phyloP scores from a whole-genome alignment of 1,139 yeast genomes.

The Diutina neorugosa region DNA sequence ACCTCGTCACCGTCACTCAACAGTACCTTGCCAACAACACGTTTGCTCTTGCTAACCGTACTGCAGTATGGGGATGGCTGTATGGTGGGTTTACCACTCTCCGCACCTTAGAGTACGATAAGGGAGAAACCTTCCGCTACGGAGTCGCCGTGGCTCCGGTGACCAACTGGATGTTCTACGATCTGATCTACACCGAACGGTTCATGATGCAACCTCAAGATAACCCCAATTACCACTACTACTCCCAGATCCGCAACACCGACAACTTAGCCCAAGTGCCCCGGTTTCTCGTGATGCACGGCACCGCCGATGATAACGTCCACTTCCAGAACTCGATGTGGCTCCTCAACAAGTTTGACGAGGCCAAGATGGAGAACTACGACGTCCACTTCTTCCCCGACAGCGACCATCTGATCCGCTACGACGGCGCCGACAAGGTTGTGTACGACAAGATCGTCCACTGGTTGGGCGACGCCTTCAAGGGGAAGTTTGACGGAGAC shows the following conservation, averaged over 20 bases:
- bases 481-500: slow-evolving; percentile 28
- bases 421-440: slow-evolving; percentile 67
- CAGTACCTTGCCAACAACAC: slow-evolving; percentile 41
- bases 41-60: slow-evolving; percentile 44
- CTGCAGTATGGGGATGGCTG: slow-evolving; percentile 98
- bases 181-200: slow-evolving; percentile 81
- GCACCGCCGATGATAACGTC: slow-evolving; percentile 95
- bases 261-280: slow-evolving; percentile 33
- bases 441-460: slow-evolving; percentile 60
- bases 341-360: slow-evolving; percentile 58
- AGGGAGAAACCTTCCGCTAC: slow-evolving; percentile 53
- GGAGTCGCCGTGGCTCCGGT: slow-evolving; percentile 91
- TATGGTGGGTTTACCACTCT: slow-evolving; percentile 77
- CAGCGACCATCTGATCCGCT: slow-evolving; percentile 72
- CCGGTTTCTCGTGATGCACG: slow-evolving; percentile 80
- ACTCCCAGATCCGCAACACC: slow-evolving; percentile 35
- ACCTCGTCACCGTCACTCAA: slow-evolving; percentile 55
- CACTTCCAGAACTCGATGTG: slow-evolving; percentile 80
- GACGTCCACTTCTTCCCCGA: slow-evolving; percentile 91
- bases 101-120: slow-evolving; percentile 63
- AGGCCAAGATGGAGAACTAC: slow-evolving; percentile 58
- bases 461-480: slow-evolving; percentile 65
- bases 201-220: slow-evolving; percentile 63
- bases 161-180: slow-evolving; percentile 71
- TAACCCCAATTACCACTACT: slow-evolving; percentile 36